Conservation (phyloP, 768 basidiomycete species). For the Mycena crocata region DNA sequence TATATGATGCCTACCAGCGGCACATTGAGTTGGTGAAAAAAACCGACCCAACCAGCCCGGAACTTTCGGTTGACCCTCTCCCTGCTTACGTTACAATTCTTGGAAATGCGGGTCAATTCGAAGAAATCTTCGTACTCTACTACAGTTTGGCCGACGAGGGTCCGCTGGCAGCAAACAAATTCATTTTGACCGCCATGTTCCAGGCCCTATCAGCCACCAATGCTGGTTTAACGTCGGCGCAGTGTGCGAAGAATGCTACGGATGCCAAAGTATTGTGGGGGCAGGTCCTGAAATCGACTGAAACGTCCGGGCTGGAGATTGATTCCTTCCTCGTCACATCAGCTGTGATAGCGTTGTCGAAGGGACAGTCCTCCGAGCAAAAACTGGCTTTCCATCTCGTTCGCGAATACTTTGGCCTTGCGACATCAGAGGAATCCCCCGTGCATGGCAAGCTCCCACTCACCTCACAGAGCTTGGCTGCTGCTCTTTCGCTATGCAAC, state of each 20-base stretch:
- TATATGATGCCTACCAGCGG: constrained; percentile 69
- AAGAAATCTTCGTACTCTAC: constrained; percentile 82
- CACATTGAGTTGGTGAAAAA: constrained; percentile 63
- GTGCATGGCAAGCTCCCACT: constrained; percentile 55
- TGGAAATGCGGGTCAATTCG: constrained; percentile 66
- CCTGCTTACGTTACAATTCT: constrained; percentile 76
- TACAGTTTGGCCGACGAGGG: constrained; percentile 74
- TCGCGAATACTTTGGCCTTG: constrained; percentile 71
- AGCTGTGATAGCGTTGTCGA: constrained; percentile 65
- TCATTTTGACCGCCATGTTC: constrained; percentile 77
- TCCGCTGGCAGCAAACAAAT: constrained; percentile 67
- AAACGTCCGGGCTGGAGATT: constrained; percentile 59
- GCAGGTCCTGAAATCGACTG: constrained; percentile 66
- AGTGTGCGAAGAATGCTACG: constrained; percentile 59
- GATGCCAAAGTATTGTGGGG: constrained; percentile 82
- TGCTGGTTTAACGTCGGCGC: constrained; percentile 35
- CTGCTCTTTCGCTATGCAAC: constrained; percentile 69
- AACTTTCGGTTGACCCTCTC: constrained; percentile 64
- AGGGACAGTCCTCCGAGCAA: constrained; percentile 69
- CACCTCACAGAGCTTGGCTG: constrained; percentile 59
- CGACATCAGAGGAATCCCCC: constrained; percentile 54
- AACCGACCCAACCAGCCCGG: constrained; percentile 56
- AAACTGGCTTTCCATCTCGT: constrained; percentile 75
- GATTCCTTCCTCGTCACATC: constrained; percentile 66
- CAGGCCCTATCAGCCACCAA: constrained; percentile 52